Evolutionary conservation across 257 asterid species (phyloP), one percentile per base, ranked within the genome.

Genomic region (Parsonsia alboflavescens): DNA sequence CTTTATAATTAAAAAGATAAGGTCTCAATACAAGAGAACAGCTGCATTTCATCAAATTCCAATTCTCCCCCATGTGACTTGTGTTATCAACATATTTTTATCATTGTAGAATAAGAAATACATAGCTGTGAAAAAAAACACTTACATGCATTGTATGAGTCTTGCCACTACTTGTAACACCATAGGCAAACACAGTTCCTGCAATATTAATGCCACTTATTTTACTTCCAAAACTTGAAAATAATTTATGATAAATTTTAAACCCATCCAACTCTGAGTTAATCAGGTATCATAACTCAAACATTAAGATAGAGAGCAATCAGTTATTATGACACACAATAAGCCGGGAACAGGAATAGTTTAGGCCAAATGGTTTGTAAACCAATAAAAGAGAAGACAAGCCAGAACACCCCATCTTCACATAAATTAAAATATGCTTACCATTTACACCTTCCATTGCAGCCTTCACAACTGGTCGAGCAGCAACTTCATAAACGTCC

Each of bases 91-190:
- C 70, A 6, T 33, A 1, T 33, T 33, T 33, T 33, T 33, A 33
- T 33, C 39, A 33, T 33, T 33, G 64, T 46, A 39, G 39, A 72
- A 76, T 68, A 69, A 71, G 59, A 76, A 54, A 67, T 59, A 72
- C 81, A 78, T 46, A 42, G 56, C 52, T 74, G 56, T 63, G 48
- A 56, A 77, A 74, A 28, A 75, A 74, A 33, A 69, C 39, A 83
- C 98, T 88, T 85, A 95, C 99, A 85, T 95, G 99, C 99, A 95
- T 95, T 53, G 99, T 95, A 84, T 95, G 97, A 45, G 99, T 95
- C 91, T 95, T 95, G 80, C 99, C 99, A 83, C 99, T 95, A 76
- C 98, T 95, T 53, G 99, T 95, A 80, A 95, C 99, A 79, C 99
- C 99, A 85, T 95, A 95, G 79, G 99, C 99, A 89, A 95, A 95